A percentile compares a stretch with the other conserved stretches of the same genome.
Evolutionary conservation across 2,329 filamentous ascomycete genomes (phyloP).

Genomic region (Parafenestella ontariensis): DNA sequence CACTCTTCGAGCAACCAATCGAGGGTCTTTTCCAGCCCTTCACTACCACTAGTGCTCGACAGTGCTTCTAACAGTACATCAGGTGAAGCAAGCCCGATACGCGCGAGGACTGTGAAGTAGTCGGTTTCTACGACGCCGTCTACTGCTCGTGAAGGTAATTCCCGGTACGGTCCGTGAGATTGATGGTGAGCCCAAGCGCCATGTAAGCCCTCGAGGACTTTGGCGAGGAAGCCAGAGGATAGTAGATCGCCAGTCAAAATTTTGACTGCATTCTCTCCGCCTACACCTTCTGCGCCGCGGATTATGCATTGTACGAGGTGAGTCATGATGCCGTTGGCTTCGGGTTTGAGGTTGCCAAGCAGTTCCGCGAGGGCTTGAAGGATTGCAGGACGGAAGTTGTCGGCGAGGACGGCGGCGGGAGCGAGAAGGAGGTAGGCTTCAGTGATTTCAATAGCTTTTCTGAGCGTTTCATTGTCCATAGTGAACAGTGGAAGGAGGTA

Average conservation of each 20-base stretch:
- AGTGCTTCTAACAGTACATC: constrained; percentile 67
- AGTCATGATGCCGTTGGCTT: constrained; percentile 57
- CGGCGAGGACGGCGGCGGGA: constrained; percentile 55
- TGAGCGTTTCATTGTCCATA: constrained; percentile 57
- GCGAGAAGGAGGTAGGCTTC: constrained; percentile 58
- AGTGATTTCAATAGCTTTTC: constrained; percentile 58
- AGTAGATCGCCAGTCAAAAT: constrained; percentile 62
- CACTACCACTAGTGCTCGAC: constrained; percentile 40
- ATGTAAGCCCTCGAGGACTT: constrained; percentile 56
- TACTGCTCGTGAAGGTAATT: constrained; percentile 71
- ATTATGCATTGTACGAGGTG: constrained; percentile 55
- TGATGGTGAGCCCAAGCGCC: constrained; percentile 66
- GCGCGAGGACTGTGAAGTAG: constrained; percentile 82
- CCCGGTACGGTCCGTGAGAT: constrained; percentile 74
- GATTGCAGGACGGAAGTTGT: constrained; percentile 49
- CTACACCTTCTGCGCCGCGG: constrained; percentile 59
- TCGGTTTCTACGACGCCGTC: constrained; percentile 80
- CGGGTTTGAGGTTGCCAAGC: constrained; percentile 55
- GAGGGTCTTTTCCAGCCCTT: constrained; percentile 41
- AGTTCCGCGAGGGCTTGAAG: constrained; percentile 52
- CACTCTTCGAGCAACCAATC: constrained; percentile 63
- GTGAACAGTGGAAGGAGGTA: constrained; percentile 57
- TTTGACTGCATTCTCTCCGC: constrained; percentile 61
- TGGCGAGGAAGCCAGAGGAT: constrained; percentile 64
- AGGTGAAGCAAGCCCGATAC: constrained; percentile 77